phyloP scores from a whole-genome alignment of 2,329 filamentous ascomycete species.

The Scortechinia acanthostroma region DNA sequence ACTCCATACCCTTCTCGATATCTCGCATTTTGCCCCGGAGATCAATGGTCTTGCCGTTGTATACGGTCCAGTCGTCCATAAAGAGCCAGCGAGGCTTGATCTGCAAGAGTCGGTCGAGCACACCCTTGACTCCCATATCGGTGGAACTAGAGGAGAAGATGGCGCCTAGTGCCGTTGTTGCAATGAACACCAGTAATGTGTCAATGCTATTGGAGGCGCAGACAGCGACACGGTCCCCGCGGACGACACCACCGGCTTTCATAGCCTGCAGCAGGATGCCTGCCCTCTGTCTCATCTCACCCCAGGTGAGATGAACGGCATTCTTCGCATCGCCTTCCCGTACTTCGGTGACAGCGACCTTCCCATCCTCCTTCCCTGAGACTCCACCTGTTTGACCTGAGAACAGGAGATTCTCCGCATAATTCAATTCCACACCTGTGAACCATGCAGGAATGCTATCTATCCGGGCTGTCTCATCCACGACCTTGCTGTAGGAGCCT shows the following conservation, averaged over 20 bases:
- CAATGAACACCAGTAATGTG: slow-evolving; percentile 66
- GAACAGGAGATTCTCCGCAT: slow-evolving; percentile 36
- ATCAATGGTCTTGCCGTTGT: slow-evolving; percentile 72
- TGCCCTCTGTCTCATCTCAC: slow-evolving; percentile 50
- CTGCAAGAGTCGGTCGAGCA: slow-evolving; percentile 69
- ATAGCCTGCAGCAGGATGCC: slow-evolving; percentile 59
- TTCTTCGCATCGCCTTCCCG: slow-evolving; percentile 55
- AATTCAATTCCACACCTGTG: slow-evolving; percentile 41
- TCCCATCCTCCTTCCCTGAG: slow-evolving; percentile 60
- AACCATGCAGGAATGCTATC: slow-evolving; percentile 47
- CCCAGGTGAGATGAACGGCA: slow-evolving; percentile 53
- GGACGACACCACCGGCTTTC: slow-evolving; percentile 53
- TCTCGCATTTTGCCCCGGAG: slow-evolving; percentile 66
- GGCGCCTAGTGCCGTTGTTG: slow-evolving; percentile 63
- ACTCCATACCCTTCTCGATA: slow-evolving; percentile 54
- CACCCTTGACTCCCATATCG: slow-evolving; percentile 75
- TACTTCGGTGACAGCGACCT: slow-evolving; percentile 67
- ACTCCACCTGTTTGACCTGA: neutral
- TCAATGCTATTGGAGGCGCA: slow-evolving; percentile 72
- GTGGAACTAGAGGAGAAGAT: slow-evolving; percentile 73
- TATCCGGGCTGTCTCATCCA: slow-evolving; percentile 43
- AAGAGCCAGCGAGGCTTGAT: slow-evolving; percentile 73
- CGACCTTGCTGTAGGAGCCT: slow-evolving; percentile 13
- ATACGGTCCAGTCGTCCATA: slow-evolving; percentile 73
- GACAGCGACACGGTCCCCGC: slow-evolving; percentile 69